Evolutionary conservation across 2,329 filamentous ascomycete species (phyloP), one percentile per base, ranked within the genome.

Genomic region (Epichloe baconii): DNA sequence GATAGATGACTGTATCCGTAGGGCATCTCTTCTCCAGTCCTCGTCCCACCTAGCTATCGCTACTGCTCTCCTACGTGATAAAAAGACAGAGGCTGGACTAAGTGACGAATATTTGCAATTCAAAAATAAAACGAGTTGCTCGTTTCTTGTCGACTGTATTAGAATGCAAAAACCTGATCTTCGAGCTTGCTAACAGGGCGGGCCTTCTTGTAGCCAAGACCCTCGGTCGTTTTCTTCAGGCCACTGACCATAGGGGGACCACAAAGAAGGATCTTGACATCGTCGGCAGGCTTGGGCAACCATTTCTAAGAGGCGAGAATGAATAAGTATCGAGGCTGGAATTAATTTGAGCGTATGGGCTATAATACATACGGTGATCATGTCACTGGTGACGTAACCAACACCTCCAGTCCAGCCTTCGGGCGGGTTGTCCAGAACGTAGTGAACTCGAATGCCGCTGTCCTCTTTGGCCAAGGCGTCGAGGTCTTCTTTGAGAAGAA

Each of bases 171-270:
- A 59, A 98, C 88, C 71, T 97, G 93, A 69, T 98, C 93, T 66
- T 91, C 86, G 50, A 97, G 82, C 80, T 97, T 97, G 82, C 90
- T 96, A 62, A 97, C 90, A 44, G 91, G 88, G 55, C 83, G 82
- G 42, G 93, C 87, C 78, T 97, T 97, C 65, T 87, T 79, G 76
- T 85, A 98, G 53, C 93, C 93, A 19, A 97, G 78, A 56, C 80
- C 78, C 71, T 94, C 88, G 48, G 90, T 85, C 6, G 88, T 80
- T 79, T 97, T 97, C 86, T 98, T 98, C 76, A 97, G 85, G 48
- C 89, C 91, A 62, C 85, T 86, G 57, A 97, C 79, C 93, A 98
- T 98, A 93, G 93, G 93, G 53, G 93, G 93, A 51, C 93, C 93
- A 66, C 93, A 98, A 59, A 97, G 78, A 54, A 97, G 78, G 60